Evolutionary conservation across 2,329 filamentous ascomycete genomes (phyloP).

Genomic region (Diaporthe sp.): DNA sequence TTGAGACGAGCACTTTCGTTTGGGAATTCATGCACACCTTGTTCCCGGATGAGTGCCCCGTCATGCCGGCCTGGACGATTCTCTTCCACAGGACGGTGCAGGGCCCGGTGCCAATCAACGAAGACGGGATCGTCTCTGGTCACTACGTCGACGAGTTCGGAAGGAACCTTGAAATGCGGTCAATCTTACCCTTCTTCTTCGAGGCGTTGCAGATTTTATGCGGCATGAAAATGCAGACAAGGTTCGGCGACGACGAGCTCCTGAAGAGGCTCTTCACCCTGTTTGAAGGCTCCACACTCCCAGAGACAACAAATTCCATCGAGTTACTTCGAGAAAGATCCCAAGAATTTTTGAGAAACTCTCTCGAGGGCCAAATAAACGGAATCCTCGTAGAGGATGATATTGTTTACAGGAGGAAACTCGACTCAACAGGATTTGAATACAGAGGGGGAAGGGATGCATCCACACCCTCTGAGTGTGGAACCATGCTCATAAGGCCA

Average conservation of each 20-base stretch:
- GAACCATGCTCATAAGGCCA: too few species aligned
- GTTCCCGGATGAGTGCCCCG: neutral
- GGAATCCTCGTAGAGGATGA: neutral
- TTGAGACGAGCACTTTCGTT: neutral
- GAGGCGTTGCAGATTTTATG: neutral
- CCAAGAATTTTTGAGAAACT: fast-evolving
- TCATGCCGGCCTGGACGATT: neutral
- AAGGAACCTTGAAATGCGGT: neutral
- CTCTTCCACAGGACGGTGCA: neutral
- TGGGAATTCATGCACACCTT: neutral
- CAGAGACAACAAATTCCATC: neutral
- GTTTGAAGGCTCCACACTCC: neutral
- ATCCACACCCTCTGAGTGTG: too few species aligned
- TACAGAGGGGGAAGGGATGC: too few species aligned
- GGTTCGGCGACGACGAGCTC: neutral
- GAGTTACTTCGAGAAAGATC: neutral
- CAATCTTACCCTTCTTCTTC: constrained; percentile 9
- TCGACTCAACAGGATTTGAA: too few species aligned
- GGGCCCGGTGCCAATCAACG: neutral
- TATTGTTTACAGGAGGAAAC: too few species aligned
- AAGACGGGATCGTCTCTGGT: neutral
- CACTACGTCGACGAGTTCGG: neutral
- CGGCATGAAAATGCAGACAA: too few species aligned
- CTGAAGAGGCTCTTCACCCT: neutral
- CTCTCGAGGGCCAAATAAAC: neutral